These are phyloP conservation scores for Yamadazyma sp. DNA, from an alignment of 805 yeast species.

Conservation along the genomic window DNA sequence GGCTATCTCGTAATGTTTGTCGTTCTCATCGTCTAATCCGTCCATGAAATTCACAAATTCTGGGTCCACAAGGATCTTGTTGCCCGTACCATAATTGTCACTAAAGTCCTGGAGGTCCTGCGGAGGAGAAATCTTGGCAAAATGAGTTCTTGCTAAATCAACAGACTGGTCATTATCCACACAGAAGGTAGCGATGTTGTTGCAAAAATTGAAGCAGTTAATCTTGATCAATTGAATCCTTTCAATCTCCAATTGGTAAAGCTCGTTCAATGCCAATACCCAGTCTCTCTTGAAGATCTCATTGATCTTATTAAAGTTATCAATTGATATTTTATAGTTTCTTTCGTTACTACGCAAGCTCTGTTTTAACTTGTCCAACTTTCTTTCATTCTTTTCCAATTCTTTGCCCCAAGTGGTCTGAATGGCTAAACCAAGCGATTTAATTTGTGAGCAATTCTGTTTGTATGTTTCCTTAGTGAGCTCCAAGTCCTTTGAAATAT, in stretches of 20 bases:
- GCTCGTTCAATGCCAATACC: slow-evolving; percentile 58
- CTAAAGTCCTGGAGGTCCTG: slow-evolving; percentile 59
- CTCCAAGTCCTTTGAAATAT: slow-evolving; percentile 35
- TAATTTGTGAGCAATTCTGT: slow-evolving; percentile 56
- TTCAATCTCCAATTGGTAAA: slow-evolving; percentile 71
- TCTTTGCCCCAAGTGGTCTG: slow-evolving; percentile 75
- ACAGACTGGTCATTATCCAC: slow-evolving; percentile 77
- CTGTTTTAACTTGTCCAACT: slow-evolving; percentile 50
- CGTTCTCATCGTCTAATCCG: slow-evolving; percentile 33
- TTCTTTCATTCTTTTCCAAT: slow-evolving; percentile 57
- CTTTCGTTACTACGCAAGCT: slow-evolving; percentile 43
- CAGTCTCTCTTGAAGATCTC: slow-evolving; percentile 73
- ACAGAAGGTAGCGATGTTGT: slow-evolving; percentile 70
- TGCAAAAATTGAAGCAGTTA: slow-evolving; percentile 77
- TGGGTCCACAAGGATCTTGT: slow-evolving; percentile 57
- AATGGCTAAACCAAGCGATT: slow-evolving; percentile 58
- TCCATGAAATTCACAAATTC: slow-evolving; percentile 58
- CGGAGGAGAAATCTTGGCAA: slow-evolving; percentile 67
- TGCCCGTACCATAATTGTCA: slow-evolving; percentile 61
- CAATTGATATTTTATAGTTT: slow-evolving; percentile 57
- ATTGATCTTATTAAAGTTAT: slow-evolving; percentile 53
- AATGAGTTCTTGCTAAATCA: slow-evolving; percentile 62
- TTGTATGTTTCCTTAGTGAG: slow-evolving; percentile 51
- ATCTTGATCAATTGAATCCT: slow-evolving; percentile 67
- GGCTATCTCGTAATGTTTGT: slow-evolving; percentile 23